Base-by-base conservation (phyloP, 2,329 filamentous ascomycete genomes). In the Bipolaris bicolor region DNA sequence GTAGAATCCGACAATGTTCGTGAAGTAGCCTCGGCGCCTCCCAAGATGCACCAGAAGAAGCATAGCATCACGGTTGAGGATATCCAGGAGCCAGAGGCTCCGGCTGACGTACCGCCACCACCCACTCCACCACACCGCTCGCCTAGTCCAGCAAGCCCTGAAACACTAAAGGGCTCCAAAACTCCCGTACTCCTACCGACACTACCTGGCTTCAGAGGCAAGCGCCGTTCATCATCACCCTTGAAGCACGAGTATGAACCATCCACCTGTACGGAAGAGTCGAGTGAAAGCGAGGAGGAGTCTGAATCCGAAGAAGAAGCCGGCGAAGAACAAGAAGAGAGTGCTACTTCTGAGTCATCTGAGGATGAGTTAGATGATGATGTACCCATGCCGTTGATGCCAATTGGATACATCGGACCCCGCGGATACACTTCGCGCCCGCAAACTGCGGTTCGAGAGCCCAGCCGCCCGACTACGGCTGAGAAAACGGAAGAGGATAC, bases 211-310 rank as follows among this genome's bases (percentile, higher is more conserved):
- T 68, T 75, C 67, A 64, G 74, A 74, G 62, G 82, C 75, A 75
- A 89, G 70, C 86, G 93, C 43, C 87, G 92, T 16, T 90, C 88
- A 1, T 98, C 95, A 0, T 99, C 95, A 1, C 95, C 95, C 0
- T 81, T 99, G 48, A 99, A 99, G 79, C 94, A 98, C 72, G 94
- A 99, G 78, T 99, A 97, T 69, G 89, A 93, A 61, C 94, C 94
- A 13, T 98, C 95, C 15, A 87, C 86, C 6, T 86, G 85, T 44
- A 88, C 87, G 0, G 84, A 86, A 40, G 86, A 86, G 6, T 83
- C 83, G 7, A 83, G 81, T 1, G 82, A 86, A 52, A 87, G 83
- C 44, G 84, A 86, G 46, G 79, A 81, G 41, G 84, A 83, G 5
- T 78, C 78, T 5, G 73, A 36, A 5, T 67, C 66, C 1, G 67